Conservation (phyloP, 768 basidiomycete species). For the Hygrophoropsis aurantiaca region DNA sequence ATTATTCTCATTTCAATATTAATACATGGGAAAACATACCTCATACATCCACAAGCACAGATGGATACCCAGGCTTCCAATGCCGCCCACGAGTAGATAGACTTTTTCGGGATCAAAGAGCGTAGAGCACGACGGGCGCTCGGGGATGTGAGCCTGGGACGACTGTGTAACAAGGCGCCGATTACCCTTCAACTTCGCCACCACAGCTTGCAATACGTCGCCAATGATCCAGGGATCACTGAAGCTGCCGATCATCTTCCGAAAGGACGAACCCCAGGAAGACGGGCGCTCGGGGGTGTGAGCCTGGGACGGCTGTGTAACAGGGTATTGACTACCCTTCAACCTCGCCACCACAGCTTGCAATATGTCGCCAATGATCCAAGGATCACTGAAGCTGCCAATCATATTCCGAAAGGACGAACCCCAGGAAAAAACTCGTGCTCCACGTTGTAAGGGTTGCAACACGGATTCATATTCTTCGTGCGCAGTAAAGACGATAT, state of each 20-base stretch:
- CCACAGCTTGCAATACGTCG: background rate
- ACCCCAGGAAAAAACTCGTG: background rate
- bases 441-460: background rate
- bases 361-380: background rate
- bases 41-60: slow-evolving; percentile 44
- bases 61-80: slow-evolving; percentile 37
- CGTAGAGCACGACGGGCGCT: too few species aligned
- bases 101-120: slow-evolving; percentile 28
- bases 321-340: too few species aligned
- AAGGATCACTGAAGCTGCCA: background rate
- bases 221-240: background rate
- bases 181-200: too few species aligned
- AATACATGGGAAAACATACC: slow-evolving; percentile 19
- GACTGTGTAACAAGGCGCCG: too few species aligned
- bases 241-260: background rate
- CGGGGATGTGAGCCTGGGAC: background rate
- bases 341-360: background rate
- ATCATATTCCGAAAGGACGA: background rate
- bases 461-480: background rate
- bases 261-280: background rate
- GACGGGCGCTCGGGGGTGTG: background rate
- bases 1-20: background rate
- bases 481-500: background rate
- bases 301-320: too few species aligned
- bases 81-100: slow-evolving; percentile 41